A percentile compares a stretch with the other conserved stretches of the same genome.
These are phyloP conservation scores for Solanum chmielewskii DNA, from an alignment of 257 asterid species.

Conservation along the genomic window DNA sequence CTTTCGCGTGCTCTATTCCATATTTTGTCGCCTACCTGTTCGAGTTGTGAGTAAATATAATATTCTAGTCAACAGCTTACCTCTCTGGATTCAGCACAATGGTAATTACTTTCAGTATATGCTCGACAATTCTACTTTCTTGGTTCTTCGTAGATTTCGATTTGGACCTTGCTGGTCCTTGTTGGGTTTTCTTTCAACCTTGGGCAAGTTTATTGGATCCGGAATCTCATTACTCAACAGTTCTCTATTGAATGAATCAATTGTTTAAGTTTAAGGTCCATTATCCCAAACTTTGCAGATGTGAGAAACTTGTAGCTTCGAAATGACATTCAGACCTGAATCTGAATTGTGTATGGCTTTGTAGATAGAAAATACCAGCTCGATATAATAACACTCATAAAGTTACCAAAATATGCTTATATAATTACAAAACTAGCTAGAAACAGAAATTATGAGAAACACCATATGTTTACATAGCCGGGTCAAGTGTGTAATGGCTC, in stretches of 20 bases:
- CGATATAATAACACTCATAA: not conserved
- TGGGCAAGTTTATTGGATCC: not conserved
- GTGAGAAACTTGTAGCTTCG: not conserved
- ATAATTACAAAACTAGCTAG: not conserved
- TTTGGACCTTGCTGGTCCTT: not conserved
- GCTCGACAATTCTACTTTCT: not conserved
- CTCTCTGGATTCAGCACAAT: not conserved
- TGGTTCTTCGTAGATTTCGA: not conserved
- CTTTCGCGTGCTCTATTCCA: not conserved
- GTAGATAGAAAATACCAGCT: not conserved
- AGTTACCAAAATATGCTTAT: not conserved
- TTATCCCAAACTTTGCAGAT: not conserved
- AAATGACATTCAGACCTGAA: not conserved
- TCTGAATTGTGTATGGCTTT: not conserved
- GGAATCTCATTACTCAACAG: not conserved
- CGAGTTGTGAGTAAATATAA: not conserved
- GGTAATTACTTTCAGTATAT: not conserved
- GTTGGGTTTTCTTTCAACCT: not conserved
- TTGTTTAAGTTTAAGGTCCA: not conserved
- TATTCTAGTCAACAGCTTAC: not conserved
- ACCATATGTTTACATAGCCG: too few relatives aligned
- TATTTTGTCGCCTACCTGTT: not conserved
- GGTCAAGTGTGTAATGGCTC: too few relatives aligned
- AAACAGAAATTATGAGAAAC: too few relatives aligned
- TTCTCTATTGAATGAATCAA: not conserved